Base-by-base conservation (phyloP, 2,329 filamentous ascomycete genomes). In the Amauroascus verrucosus region DNA sequence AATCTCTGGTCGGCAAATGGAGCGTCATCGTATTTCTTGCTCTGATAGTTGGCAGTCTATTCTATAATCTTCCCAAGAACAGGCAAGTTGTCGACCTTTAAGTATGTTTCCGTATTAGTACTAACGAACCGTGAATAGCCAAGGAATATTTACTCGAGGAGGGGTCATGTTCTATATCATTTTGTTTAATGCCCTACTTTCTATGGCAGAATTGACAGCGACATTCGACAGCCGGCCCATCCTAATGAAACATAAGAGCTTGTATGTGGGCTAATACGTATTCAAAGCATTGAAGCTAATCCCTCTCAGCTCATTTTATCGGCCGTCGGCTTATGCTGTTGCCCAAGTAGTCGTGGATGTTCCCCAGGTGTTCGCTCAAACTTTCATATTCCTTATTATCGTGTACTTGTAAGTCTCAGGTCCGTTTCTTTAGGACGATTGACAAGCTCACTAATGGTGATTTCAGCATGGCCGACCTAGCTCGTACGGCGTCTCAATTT, bases 221-320 rank as follows among this genome's bases (percentile, higher is more conserved):
- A 76, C 81, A 0, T 86, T 85, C 58, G 68, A 75, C 46, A 77
- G 76, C 20, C 77, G 82, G 43, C 82, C 82, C 0, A 84, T 87
- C 53, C 66, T 87, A 37, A 68, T 84, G 51, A 86, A 86, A 64
- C 83, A 86, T 66, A 85, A 85, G 62, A 80, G 76, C 22, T 86
- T 85, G 70, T 72, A 55, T 58, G 70, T 54, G 14, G 18, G n/a
- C n/a, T 53, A 13, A 11, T 22, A 14, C 47, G 22, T 38, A 30
- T 52, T 38, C 40, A 13, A 8, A 6, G 13, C 2, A 22, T n/a
- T 38, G n/a, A 30, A 16, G 44, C 65, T 37, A 64, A 48, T 6
- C 13, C 1, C 13, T 1, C 0, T 1, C 38, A 73, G 70, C 58
- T 81, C 81, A 0, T 85, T 86, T 64, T 85, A 85, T 58, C 78